Base-by-base conservation (phyloP, 1,284 basidiomycete genomes). In the Tilletia caries region DNA sequence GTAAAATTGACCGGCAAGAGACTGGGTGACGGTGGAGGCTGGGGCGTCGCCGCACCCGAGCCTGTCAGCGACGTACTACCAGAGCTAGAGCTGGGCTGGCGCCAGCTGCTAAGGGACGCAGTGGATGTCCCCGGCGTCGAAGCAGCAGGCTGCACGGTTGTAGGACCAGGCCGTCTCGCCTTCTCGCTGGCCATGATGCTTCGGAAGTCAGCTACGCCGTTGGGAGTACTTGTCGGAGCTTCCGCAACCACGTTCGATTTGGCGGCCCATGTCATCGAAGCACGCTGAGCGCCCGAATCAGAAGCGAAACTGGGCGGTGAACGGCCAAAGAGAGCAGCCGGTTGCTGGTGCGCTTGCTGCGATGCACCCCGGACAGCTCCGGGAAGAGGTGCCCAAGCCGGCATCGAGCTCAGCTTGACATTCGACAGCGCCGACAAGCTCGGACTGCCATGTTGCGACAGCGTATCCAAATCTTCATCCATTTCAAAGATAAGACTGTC, bases 161-260 rank as follows among this genome's bases (percentile, higher is more conserved):
- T 23, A 20, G 58, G 70, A 68, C 23, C 71, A 70, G 23, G 73
- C 41, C 8, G 73, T 69, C 23, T 74, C 68, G 58, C 72, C 75
- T 71, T 70, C 69, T 73, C 75, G 52, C 37, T 91, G 0, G 91
- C 92, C 88, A 96, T 93, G 72, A 97, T 89, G 25, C 88, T 86
- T 75, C 91, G 90, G 86, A 96, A 89, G 79, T 95, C 92, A 10
- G 50, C 65, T 8, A 68, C 64, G 10, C 50, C 64, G 37, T 15
- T 41, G 37, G 10, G 8, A 29, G 64, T 60, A 41, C 27, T 37
- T 32, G 50, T 65, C 46, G 66, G 29, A 1, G 85, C 87, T 33
- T 74, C 71, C 8, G 72, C 37, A 41, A 41, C 71, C 2, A 74
- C 73, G 23, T 74, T 71, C 18, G 74, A 71, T 33, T 74, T 58